phyloP scores from a whole-genome alignment of 352 stramenopile species.

The Globisporangium rhizosaccharum region DNA sequence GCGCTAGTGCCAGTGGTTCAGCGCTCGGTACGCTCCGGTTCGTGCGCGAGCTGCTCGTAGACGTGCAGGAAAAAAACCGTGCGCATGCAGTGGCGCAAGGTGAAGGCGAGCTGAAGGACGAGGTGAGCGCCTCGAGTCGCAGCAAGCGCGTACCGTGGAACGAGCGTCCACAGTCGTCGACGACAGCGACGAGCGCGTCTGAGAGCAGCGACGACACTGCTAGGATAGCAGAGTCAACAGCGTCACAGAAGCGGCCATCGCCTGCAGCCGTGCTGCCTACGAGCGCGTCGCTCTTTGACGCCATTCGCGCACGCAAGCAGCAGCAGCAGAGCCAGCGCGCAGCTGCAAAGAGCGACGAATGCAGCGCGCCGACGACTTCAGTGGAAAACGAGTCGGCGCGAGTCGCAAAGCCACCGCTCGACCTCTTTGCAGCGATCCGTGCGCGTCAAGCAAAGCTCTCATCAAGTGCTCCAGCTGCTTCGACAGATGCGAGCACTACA shows the following conservation, averaged over 20 bases:
- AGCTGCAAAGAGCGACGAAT: not conserved
- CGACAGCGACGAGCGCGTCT: not conserved
- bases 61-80: constrained; percentile 36
- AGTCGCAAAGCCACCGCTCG: constrained; percentile 20
- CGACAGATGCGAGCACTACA: not conserved
- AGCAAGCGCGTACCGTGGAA: constrained; percentile 25
- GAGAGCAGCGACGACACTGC: not conserved
- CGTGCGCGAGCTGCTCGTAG: constrained; percentile 32
- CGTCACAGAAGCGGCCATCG: not conserved
- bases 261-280: constrained; percentile 11
- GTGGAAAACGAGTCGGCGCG: not conserved
- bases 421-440: constrained; percentile 67
- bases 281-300: constrained; percentile 40
- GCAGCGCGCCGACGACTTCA: not conserved
- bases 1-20: not conserved
- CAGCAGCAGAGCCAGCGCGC: not conserved
- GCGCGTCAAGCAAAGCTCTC: constrained; percentile 22
- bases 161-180: constrained; percentile 10
- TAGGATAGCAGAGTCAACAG: not conserved
- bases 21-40: constrained; percentile 13
- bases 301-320: constrained; percentile 39
- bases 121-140: not conserved
- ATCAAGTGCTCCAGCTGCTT: not conserved
- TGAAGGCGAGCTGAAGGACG: not conserved
- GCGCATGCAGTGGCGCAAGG: constrained; percentile 1